Evolutionary conservation across 805 yeast genomes (phyloP).

Genomic region (Komagataella pseudopastoris): DNA sequence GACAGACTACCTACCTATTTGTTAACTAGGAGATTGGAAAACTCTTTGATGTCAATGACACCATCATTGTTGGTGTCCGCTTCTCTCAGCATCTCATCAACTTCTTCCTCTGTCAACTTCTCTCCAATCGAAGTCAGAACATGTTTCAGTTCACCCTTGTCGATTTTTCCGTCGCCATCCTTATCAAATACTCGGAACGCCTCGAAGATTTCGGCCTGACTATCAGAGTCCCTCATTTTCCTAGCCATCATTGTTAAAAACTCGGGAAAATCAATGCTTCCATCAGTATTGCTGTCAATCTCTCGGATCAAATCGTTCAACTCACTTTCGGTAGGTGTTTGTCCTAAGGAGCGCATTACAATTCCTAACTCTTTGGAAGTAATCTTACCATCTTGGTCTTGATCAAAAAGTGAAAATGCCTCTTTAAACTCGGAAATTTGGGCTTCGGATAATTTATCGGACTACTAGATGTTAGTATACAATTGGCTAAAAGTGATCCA

Average conservation of each 20-base stretch:
- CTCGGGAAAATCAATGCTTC: constrained; percentile 72
- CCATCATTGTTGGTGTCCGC: constrained; percentile 95
- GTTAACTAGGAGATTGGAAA: constrained; percentile 76
- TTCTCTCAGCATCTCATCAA: constrained; percentile 92
- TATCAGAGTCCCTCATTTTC: constrained; percentile 92
- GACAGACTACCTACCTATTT: constrained; percentile 27
- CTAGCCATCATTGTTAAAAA: constrained; percentile 80
- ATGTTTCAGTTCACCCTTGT: constrained; percentile 93
- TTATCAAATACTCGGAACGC: constrained; percentile 97
- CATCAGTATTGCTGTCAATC: constrained; percentile 92
- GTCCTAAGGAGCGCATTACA: constrained; percentile 98
- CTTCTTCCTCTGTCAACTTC: constrained; percentile 91
- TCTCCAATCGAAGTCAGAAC: constrained; percentile 97
- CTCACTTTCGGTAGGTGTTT: constrained; percentile 93
- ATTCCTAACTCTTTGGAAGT: constrained; percentile 93
- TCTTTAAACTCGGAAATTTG: constrained; percentile 96
- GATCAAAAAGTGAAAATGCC: constrained; percentile 94
- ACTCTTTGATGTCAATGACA: constrained; percentile 92
- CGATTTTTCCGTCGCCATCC: constrained; percentile 93
- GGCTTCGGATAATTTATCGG: constrained; percentile 66
- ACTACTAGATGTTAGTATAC: not conserved
- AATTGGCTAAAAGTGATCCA: not conserved
- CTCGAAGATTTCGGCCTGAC: constrained; percentile 93
- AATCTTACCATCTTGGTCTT: constrained; percentile 93
- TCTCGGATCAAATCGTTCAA: constrained; percentile 95